Evolutionary conservation across 768 basidiomycete genomes (phyloP).

Genomic region (Lentinula boryana): DNA sequence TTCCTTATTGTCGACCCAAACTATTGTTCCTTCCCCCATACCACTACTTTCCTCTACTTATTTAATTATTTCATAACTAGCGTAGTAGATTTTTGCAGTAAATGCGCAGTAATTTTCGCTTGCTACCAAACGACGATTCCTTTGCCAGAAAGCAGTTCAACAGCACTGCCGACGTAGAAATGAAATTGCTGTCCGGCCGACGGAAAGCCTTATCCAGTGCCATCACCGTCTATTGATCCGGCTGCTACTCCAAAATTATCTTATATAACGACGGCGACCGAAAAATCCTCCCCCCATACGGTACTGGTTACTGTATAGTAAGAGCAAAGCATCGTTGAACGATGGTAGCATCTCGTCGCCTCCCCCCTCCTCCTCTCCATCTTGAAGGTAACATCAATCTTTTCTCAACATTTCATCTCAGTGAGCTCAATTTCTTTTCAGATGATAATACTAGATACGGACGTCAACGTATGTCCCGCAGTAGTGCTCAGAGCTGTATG

Average conservation of each 20-base stretch:
- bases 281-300: not conserved
- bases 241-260: not conserved
- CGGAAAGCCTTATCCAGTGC: not conserved
- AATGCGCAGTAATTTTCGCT: too few relatives aligned
- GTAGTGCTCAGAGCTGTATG: conserved; percentile 9
- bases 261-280: not conserved
- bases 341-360: conserved; percentile 3
- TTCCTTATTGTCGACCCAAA: not conserved
- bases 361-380: conserved; percentile 34
- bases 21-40: not conserved
- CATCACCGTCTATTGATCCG: conserved; percentile 1
- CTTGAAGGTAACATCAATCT: conserved; percentile 27
- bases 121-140: too few relatives aligned
- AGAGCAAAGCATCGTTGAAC: conserved; percentile 5
- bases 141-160: too few relatives aligned
- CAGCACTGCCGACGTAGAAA: not conserved
- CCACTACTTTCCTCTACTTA: too few relatives aligned
- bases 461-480: conserved; percentile 17
- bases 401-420: conserved; percentile 1
- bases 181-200: not conserved
- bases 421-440: not conserved
- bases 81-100: too few relatives aligned
- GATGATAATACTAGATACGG: conserved; percentile 8
- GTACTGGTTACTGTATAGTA: conserved; percentile 6
- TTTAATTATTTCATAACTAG: too few relatives aligned